These are phyloP conservation scores for Salix suchowensis DNA, from an alignment of 345 rosid genomes.

Conservation along the genomic window DNA sequence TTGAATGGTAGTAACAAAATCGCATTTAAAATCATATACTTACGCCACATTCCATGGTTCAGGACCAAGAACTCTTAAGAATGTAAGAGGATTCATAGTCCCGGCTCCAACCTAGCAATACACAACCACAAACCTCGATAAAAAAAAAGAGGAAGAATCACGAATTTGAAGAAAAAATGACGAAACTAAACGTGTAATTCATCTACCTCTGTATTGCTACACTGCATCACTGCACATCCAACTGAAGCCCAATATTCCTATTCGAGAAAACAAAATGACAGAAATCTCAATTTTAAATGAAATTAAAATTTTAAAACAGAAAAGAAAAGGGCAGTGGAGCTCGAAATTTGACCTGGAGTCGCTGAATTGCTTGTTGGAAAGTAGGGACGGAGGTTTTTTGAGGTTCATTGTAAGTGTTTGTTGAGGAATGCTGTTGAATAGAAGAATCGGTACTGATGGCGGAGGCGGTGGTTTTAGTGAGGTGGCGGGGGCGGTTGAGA, in stretches of 20 bases:
- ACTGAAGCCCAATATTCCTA: constrained; percentile 98
- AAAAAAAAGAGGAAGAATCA: background rate
- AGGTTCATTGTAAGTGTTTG: constrained; percentile 22
- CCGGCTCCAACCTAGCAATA: constrained; percentile 85
- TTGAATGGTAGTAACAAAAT: background rate
- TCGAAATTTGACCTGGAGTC: constrained; percentile 54
- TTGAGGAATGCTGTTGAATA: constrained; percentile 34
- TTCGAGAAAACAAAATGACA: background rate
- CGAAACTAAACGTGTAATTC: background rate
- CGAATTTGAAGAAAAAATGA: background rate
- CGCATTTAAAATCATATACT: constrained; percentile 27
- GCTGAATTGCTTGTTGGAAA: constrained; percentile 90
- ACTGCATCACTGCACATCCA: constrained; percentile 96
- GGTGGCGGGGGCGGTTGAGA: constrained; percentile 26
- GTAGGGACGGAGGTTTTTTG: constrained; percentile 46
- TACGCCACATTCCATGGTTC: constrained; percentile 98
- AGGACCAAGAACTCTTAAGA: constrained; percentile 90
- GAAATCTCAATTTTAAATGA: background rate
- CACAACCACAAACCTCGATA: constrained; percentile 2
- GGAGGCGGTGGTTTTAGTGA: constrained; percentile 27
- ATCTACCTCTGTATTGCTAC: constrained; percentile 88
- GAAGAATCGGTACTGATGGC: constrained; percentile 37
- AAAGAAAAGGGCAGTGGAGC: background rate
- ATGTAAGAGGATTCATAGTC: constrained; percentile 94
- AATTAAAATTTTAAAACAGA: background rate